Base-by-base conservation (phyloP, 805 yeast genomes). In the Zygosaccharomyces siamensis region DNA sequence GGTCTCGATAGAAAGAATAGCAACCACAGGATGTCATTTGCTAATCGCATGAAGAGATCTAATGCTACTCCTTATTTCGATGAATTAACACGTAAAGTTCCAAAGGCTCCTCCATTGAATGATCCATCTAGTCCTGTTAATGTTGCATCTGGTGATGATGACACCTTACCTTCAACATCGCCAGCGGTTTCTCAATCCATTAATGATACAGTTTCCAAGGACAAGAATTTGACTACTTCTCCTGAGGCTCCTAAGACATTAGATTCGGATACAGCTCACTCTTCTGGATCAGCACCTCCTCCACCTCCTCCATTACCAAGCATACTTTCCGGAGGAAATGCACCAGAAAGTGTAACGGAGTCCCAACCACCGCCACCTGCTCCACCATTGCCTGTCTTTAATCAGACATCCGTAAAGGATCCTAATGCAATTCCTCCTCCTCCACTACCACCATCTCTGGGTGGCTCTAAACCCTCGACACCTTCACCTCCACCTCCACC, bases 401-500 rank as follows among this genome's bases (percentile, higher is more conserved):
- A 37, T 20, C 14, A 30, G 12, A 14, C 44, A 18, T 14, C 36
- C 3, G 16, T 41, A 5, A 36, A 47, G 33, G 40, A 27, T 45
- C n/a, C 50, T 28, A 32, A 39, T 39, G 48, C 46, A n/a, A 47
- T 56, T 6, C 60, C 65, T 3, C 60, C 69, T 1, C 68, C 70
- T 12, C 70, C 71, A 6, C 66, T 67, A 3, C 65, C 71, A n/a
- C 70, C 72, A 16, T 58, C 67, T 12, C 54, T 55, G 5, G 43
- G 26, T 10, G 30, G 35, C 7, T 27, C 51, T 2, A 21, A 36
- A 5, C 38, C 49, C 2, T 46, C 50, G 12, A 35, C 39, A 5
- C 59, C 67, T 16, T 59, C 63, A 5, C 69, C 68, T 1, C 66
- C 70, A 4, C 71, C 72, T 3, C 68, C 72, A 4, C 71, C 70